phyloP scores from a whole-genome alignment of 441 rosid species.

The Croton setiger region DNA sequence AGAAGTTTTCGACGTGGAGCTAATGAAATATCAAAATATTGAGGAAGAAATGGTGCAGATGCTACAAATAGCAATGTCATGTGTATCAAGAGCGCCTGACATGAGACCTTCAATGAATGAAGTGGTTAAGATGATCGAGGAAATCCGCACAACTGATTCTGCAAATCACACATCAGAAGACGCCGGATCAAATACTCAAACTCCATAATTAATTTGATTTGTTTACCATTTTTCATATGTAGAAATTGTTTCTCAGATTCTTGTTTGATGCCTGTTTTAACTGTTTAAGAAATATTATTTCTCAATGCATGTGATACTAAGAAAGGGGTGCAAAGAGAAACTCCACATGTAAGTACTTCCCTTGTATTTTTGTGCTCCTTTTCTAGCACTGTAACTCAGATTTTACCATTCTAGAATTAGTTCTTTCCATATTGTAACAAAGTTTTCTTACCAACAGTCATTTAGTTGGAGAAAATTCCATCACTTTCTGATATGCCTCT shows the following conservation, averaged over 20 bases:
- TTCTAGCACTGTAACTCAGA: not conserved
- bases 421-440: not conserved
- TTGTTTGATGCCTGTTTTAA: not conserved
- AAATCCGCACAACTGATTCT: conserved; percentile 36
- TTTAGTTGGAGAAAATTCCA: not conserved
- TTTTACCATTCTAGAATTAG: not conserved
- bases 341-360: not conserved
- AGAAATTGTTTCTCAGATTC: not conserved
- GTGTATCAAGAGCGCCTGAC: conserved; percentile 70
- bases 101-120: conserved; percentile 73
- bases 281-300: not conserved
- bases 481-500: not conserved
- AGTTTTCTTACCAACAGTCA: not conserved
- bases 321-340: conserved; percentile 1
- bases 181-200: conserved; percentile 25
- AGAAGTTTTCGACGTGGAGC: conserved; percentile 80
- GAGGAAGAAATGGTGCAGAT: conserved; percentile 97
- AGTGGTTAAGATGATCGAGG: conserved; percentile 61
- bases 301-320: not conserved
- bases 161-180: conserved; percentile 43
- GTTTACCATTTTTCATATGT: not conserved
- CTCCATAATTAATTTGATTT: conserved; percentile 20
- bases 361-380: not conserved
- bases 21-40: conserved; percentile 59
- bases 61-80: conserved; percentile 91